Conservation (phyloP, 2,329 filamentous ascomycete species). For the Claviceps sp. region DNA sequence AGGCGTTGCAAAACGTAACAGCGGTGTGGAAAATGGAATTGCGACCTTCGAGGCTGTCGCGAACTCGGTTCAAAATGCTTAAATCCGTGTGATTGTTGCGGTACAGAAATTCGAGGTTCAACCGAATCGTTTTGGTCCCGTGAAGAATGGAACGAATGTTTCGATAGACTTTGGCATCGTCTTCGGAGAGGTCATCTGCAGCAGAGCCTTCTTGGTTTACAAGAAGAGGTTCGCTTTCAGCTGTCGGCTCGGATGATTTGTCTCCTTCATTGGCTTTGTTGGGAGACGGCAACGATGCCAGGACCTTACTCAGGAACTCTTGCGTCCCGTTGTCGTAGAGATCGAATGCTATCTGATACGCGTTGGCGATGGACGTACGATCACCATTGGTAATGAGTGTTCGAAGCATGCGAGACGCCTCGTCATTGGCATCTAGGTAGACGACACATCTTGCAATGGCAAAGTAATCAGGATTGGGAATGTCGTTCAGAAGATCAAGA, state of each 20-base stretch:
- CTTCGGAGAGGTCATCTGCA: slow-evolving; percentile 39
- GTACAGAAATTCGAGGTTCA: slow-evolving; percentile 94
- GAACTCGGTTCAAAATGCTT: slow-evolving; percentile 87
- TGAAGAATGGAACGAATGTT: slow-evolving; percentile 60
- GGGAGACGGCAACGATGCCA: slow-evolving; percentile 57
- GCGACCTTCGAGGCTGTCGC: slow-evolving; percentile 85
- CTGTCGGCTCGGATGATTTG: slow-evolving; percentile 29
- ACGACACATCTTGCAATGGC: slow-evolving; percentile 96
- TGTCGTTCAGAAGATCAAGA: slow-evolving; percentile 87
- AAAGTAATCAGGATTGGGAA: slow-evolving; percentile 89
- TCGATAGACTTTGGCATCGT: slow-evolving; percentile 42
- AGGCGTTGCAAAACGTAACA: slow-evolving; percentile 93
- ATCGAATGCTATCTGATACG: slow-evolving; percentile 96
- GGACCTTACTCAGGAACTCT: slow-evolving; percentile 85
- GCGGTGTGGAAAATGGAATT: slow-evolving; percentile 98
- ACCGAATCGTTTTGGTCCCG: slow-evolving; percentile 82
- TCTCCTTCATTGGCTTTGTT: slow-evolving; percentile 29
- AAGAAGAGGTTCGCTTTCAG: slow-evolving; percentile 36
- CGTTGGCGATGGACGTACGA: slow-evolving; percentile 64
- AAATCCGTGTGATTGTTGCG: slow-evolving; percentile 89
- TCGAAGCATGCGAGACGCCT: slow-evolving; percentile 75
- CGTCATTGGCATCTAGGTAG: slow-evolving; percentile 80
- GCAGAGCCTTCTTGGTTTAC: slow-evolving; percentile 36
- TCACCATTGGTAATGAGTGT: slow-evolving; percentile 72
- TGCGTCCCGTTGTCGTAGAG: slow-evolving; percentile 98